These are phyloP conservation scores for Rhododendron mucronatum DNA, from an alignment of 148 eudicot species.

Conservation along the genomic window DNA sequence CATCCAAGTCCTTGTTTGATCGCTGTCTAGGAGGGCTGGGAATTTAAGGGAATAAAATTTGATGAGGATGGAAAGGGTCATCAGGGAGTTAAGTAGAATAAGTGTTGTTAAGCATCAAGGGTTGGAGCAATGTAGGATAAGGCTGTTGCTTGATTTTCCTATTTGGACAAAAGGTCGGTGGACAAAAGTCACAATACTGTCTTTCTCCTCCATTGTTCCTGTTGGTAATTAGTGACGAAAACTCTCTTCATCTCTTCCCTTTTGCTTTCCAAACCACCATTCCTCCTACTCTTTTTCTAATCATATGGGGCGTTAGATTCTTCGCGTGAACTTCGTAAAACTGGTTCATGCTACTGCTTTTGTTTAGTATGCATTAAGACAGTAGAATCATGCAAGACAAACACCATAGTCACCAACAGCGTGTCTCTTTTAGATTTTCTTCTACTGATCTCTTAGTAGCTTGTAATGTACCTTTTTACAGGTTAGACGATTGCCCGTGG, in stretches of 20 bases:
- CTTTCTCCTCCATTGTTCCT: neutral
- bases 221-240: neutral
- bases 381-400: neutral
- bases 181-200: neutral
- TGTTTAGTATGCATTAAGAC: neutral
- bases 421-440: neutral
- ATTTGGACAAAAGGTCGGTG: neutral
- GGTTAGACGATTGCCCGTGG: conserved; percentile 83
- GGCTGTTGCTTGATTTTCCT: neutral
- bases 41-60: neutral
- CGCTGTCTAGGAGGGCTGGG: neutral
- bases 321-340: neutral
- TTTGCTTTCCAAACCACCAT: neutral
- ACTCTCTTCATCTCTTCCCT: neutral
- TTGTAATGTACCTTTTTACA: conserved; percentile 18
- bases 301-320: neutral
- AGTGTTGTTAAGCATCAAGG: neutral
- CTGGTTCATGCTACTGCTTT: neutral
- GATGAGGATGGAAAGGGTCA: conserved; percentile 1
- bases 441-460: neutral
- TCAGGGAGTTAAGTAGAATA: too few relatives aligned
- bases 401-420: neutral
- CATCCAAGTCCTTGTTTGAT: neutral
- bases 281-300: neutral
- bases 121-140: neutral